Evolutionary conservation across 2,329 filamentous ascomycete genomes (phyloP), one percentile per base, ranked within the genome.

Genomic region (Chaetomium strumarium): DNA sequence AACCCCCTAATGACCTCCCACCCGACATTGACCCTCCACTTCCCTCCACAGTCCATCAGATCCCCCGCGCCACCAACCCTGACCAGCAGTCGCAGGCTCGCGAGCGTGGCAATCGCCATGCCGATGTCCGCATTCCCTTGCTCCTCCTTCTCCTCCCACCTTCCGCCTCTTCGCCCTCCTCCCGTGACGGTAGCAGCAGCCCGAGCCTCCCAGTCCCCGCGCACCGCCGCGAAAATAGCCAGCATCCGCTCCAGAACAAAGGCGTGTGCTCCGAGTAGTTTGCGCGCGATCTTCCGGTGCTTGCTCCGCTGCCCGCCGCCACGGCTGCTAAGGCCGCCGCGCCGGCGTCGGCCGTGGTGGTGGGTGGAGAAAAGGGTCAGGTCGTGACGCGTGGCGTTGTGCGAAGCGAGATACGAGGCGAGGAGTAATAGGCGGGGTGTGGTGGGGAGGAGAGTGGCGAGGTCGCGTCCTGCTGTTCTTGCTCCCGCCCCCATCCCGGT

Each of bases 181-280:
- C 63, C 46, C 6, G 20, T n/a, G 39, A 2, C 7, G 17, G n/a
- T 16, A 5, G 16, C 14, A 5, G 16, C 10, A 31, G 42, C 19
- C 3, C 34, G 13, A 8, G 45, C 58, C 60, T 53, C 50, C 79
- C 79, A 82, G 65, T 83, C 80, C 17, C 63, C 67, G 14, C 83
- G 68, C 54, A 91, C 78, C 1, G 85, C 82, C 10, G 81, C 78
- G 58, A 90, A 86, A 20, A 93, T 89, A 8, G 88, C 86, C 49
- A 92, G 75, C 75, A 92, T 80, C 33, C 88, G 77, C 69, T 93
- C 88, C 13, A 92, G 71, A 6, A 88, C 78, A 62, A 93, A 93
- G 1, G 85, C 83, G 57, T 87, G 84, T 0, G 88, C 85, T 10
- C 86, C 86, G 4, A 93, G 78, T 2, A 92, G 73, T 67, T 89